Evolutionary conservation across 2,329 filamentous ascomycete species (phyloP).

Genomic region (Tolypocladium tropicale): DNA sequence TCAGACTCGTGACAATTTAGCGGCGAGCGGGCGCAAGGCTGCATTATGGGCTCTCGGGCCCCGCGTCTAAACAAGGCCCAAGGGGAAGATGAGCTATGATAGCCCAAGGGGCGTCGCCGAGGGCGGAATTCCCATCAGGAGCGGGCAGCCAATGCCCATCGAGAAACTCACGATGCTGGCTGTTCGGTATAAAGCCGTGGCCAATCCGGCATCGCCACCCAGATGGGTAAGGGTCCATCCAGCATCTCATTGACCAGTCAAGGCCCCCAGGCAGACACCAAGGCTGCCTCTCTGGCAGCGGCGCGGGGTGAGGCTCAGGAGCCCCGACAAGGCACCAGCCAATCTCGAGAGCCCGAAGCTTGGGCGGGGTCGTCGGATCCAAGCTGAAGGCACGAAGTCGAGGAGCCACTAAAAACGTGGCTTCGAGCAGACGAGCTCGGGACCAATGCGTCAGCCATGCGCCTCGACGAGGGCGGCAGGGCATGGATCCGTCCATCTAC

Average conservation of each 20-base stretch:
- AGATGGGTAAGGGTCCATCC: neutral
- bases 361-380: neutral
- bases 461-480: neutral
- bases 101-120: neutral
- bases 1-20: neutral
- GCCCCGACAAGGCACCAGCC: neutral
- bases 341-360: neutral
- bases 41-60: neutral
- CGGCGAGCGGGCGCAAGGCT: neutral
- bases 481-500: neutral
- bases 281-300: neutral
- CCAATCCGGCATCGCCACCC: neutral
- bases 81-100: too few species aligned
- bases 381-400: neutral
- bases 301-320: neutral
- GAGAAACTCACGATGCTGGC: neutral
- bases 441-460: neutral
- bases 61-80: neutral
- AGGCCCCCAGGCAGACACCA: neutral
- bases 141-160: neutral
- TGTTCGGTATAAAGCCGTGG: neutral
- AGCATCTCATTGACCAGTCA: neutral
- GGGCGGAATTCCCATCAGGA: neutral
- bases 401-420: neutral
- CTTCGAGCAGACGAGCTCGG: neutral